phyloP scores from a whole-genome alignment of 495 filamentous ascomycete species.

The Penicillium odoratum region DNA sequence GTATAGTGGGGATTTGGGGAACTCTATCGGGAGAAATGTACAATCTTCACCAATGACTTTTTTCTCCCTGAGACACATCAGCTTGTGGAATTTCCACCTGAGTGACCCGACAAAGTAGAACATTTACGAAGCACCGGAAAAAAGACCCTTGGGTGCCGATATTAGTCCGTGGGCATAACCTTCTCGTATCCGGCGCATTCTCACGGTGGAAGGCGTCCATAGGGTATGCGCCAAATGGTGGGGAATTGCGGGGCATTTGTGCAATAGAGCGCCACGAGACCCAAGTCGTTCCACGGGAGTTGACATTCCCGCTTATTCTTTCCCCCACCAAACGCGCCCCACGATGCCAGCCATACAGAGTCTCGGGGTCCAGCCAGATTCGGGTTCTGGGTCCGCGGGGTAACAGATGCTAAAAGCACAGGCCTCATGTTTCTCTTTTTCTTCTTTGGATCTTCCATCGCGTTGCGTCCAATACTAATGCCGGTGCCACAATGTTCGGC shows the following conservation, averaged over 20 bases:
- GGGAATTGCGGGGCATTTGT: not conserved
- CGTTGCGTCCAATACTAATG: not conserved
- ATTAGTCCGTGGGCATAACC: not conserved
- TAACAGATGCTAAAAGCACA: not conserved
- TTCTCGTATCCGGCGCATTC: not conserved
- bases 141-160: not conserved
- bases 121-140: not conserved
- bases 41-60: not conserved
- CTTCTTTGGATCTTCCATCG: not conserved
- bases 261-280: not conserved
- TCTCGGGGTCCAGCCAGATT: not conserved
- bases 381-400: not conserved
- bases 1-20: not conserved
- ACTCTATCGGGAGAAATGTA: not conserved
- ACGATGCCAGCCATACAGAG: not conserved
- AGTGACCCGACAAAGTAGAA: too few species aligned
- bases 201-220: not conserved
- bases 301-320: not conserved
- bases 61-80: not conserved
- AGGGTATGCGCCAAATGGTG: not conserved
- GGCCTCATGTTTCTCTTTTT: not conserved
- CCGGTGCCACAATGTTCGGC: not conserved
- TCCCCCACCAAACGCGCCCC: not conserved
- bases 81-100: not conserved
- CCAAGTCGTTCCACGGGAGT: not conserved